A percentile compares a stretch with the other conserved stretches of the same genome.
Conservation (phyloP, 176 grass and related monocot species). For the Juncus effusus region DNA sequence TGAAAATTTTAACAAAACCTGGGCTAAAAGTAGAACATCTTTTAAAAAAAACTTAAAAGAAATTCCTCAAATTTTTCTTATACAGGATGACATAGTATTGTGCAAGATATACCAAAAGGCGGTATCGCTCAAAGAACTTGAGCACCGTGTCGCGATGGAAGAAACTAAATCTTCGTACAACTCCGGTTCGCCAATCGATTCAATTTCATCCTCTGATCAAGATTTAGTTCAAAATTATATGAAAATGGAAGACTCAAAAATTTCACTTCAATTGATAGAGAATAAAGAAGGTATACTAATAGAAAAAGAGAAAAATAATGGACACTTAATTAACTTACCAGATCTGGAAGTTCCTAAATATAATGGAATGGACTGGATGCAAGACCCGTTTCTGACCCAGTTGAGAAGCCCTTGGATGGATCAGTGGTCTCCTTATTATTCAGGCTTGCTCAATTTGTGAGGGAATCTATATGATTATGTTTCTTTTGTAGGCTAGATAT, state of each 20-base stretch:
- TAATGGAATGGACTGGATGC: slow-evolving; percentile 63
- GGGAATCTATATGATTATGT: background rate
- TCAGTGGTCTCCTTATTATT: slow-evolving; percentile 56
- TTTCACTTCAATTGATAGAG: background rate
- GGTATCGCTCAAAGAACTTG: slow-evolving; percentile 73
- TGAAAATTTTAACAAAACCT: background rate
- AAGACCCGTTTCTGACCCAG: slow-evolving; percentile 77
- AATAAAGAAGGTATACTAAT: slow-evolving; percentile 44
- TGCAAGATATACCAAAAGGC: slow-evolving; percentile 96
- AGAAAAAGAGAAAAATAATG: background rate
- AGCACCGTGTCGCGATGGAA: slow-evolving; percentile 86
- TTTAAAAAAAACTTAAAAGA: background rate
- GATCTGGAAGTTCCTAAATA: slow-evolving; percentile 53
- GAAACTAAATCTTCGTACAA: slow-evolving; percentile 38
- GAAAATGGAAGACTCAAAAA: slow-evolving; percentile 6
- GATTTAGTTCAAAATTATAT: slow-evolving; percentile 14
- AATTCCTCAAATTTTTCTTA: background rate
- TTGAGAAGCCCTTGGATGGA: slow-evolving; percentile 84
- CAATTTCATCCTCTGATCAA: slow-evolving; percentile 46
- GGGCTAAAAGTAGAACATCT: background rate
- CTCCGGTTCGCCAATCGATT: slow-evolving; percentile 42
- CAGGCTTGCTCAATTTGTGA: slow-evolving; percentile 68
- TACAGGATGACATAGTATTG: slow-evolving; percentile 71
- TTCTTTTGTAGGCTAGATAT: too few relatives aligned
- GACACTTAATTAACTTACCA: slow-evolving; percentile 38